A percentile compares a stretch with the other conserved stretches of the same genome.
Conservation (phyloP, 192 early-diverging fungal genomes). For the Mortierella alpina region DNA sequence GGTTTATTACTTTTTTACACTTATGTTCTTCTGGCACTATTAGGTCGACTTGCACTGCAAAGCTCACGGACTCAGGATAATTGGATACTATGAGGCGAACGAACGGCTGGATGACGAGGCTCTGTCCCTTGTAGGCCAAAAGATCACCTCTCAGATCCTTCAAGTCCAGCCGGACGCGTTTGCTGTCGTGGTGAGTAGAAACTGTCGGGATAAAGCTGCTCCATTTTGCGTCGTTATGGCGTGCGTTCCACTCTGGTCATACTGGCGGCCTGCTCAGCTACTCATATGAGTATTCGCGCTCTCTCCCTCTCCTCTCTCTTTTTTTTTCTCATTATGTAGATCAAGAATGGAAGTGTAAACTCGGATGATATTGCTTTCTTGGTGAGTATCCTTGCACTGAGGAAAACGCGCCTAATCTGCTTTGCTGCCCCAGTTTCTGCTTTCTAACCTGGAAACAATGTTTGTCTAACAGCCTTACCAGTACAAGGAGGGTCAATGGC, state of each 20-base stretch:
- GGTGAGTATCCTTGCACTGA: conserved; percentile 8
- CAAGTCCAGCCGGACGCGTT: conserved; percentile 57
- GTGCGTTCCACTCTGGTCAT: not conserved
- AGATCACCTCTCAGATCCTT: conserved; percentile 64
- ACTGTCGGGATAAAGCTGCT: not conserved
- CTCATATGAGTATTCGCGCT: not conserved
- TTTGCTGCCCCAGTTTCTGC: conserved; percentile 5
- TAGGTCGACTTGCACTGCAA: conserved; percentile 71
- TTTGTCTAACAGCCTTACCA: conserved; percentile 58
- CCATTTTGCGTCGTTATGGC: not conserved
- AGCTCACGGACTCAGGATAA: conserved; percentile 59
- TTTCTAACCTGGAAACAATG: not conserved
- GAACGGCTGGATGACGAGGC: conserved; percentile 56
- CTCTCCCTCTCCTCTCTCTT: not conserved
- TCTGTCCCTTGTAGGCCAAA: conserved; percentile 59
- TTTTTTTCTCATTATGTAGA: conserved; percentile 20
- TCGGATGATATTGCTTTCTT: conserved; percentile 27
- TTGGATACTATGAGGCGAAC: conserved; percentile 74
- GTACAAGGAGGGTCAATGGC: conserved; percentile 66
- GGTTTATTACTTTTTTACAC: not conserved
- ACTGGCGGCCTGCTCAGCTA: not conserved
- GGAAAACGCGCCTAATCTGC: not conserved
- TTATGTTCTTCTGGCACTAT: not conserved
- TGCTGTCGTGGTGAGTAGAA: conserved; percentile 63
- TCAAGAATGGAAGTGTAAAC: conserved; percentile 41